Conservation (phyloP, 2,329 filamentous ascomycete species). For the Fusarium sp. region DNA sequence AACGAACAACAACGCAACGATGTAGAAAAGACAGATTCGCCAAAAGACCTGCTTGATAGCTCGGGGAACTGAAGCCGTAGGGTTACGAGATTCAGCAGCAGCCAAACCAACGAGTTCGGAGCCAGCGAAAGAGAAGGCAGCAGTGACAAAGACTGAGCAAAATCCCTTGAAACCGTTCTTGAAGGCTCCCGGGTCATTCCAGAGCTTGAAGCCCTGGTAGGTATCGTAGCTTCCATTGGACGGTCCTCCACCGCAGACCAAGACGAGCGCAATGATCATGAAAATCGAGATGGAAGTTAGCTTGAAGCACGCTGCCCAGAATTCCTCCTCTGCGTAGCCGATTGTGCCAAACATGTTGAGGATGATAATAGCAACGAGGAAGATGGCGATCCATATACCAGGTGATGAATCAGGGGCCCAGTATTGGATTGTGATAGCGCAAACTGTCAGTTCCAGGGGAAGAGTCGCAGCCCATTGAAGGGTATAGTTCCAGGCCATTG, state of each 20-base stretch:
- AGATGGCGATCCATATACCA: conserved; percentile 59
- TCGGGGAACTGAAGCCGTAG: conserved; percentile 78
- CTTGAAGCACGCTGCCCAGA: conserved; percentile 67
- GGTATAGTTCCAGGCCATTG: conserved; percentile 64
- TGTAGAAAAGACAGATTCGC: conserved; percentile 65
- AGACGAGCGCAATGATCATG: conserved; percentile 71
- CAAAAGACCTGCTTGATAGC: conserved; percentile 81
- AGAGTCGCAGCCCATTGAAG: conserved; percentile 60
- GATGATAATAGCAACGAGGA: conserved; percentile 63
- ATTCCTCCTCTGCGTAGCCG: conserved; percentile 69
- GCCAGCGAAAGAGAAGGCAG: conserved; percentile 76
- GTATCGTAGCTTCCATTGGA: conserved; percentile 58
- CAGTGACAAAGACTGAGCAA: conserved; percentile 77
- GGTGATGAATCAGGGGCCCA: conserved; percentile 57
- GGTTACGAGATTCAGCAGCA: conserved; percentile 76
- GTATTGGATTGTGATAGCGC: conserved; percentile 59
- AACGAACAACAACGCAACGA: conserved; percentile 63
- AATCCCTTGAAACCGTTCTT: conserved; percentile 79
- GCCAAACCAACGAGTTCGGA: conserved; percentile 78
- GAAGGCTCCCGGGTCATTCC: conserved; percentile 63
- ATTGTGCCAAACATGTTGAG: conserved; percentile 69
- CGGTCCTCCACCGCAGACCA: conserved; percentile 70
- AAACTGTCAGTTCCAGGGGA: conserved; percentile 58
- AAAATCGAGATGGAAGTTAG: conserved; percentile 69
- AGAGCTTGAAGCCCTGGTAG: conserved; percentile 58